Base-by-base conservation (phyloP, 495 filamentous ascomycete species). In the Xylaria venustula region DNA sequence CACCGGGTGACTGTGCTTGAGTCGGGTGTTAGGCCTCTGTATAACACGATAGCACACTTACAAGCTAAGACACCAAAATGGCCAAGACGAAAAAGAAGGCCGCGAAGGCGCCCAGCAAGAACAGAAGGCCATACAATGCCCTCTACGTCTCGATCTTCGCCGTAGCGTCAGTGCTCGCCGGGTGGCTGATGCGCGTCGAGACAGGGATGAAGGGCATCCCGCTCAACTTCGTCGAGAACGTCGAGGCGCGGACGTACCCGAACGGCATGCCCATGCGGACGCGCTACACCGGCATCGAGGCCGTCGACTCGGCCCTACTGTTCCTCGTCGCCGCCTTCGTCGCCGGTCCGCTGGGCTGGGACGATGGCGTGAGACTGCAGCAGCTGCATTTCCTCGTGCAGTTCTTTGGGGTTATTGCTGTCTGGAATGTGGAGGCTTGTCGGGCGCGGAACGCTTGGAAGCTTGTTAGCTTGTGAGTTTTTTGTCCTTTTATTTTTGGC, bases 371-470 rank as follows among this genome's bases (percentile, higher is more conserved):
- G 5, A 48, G 46, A 12, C 25, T 64, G 3, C 67, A 68, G 47
- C 65, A 70, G 62, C 37, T 58, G 17, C 66, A 70, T 41, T 68
- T 70, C 45, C 52, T 67, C 3, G 47, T 64, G 14, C 50, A 68
- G n/a, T 66, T 68, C 51, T 63, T 71, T 30, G 64, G 67, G 1
- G 58, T 69, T 19, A 48, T 74, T 40, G 62, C 61, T 7, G 65
- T 75, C 46, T 73, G 66, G 69, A 63, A 56, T 1, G 57, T 73
- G 17, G 73, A 76, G 64, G 60, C 67, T 1, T 58, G 61, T n/a
- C 65, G 73, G 0, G 23, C 34, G 6, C 11, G 71, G 60, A 58
- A 73, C 67, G 45, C 45, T n/a, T 59, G 64, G 34, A 60, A 49
- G 36, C 28, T 68, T 25, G 57, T 73, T 36, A 73, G 61, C 30